These are phyloP conservation scores for Albizia julibrissin DNA, from an alignment of 306 rosid species.

Conservation along the genomic window DNA sequence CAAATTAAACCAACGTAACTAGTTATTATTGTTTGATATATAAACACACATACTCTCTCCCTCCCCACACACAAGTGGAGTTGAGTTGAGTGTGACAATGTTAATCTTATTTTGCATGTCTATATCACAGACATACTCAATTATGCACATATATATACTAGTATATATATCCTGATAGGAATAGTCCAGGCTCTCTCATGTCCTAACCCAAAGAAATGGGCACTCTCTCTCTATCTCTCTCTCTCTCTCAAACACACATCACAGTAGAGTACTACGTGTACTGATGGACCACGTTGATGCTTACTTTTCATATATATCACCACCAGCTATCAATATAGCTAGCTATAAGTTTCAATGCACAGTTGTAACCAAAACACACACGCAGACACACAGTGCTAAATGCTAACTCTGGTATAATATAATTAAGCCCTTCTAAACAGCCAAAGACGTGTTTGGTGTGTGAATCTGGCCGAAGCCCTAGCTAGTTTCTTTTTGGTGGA, in stretches of 20 bases:
- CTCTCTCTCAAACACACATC: not conserved
- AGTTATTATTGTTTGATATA: not conserved
- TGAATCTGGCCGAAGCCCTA: not conserved
- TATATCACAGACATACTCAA: not conserved
- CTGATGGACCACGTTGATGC: conserved; percentile 54
- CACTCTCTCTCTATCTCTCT: not conserved
- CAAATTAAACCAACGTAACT: not conserved
- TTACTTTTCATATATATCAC: conserved; percentile 22
- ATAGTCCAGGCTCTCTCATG: conserved; percentile 7
- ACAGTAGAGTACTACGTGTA: not conserved
- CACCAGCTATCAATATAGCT: conserved; percentile 29
- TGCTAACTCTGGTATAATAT: too few relatives aligned
- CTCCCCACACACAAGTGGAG: not conserved
- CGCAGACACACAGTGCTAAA: too few relatives aligned
- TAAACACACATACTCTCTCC: not conserved
- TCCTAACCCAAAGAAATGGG: conserved; percentile 45
- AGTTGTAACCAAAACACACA: not conserved
- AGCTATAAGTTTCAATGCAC: conserved; percentile 32
- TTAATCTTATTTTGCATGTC: not conserved
- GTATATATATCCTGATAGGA: not conserved
- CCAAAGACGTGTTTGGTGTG: not conserved
- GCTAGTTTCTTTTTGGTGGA: not conserved
- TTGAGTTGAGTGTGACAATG: not conserved
- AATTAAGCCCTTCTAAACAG: not conserved
- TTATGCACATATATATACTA: not conserved